Evolutionary conservation across 2,329 filamentous ascomycete species (phyloP).

Genomic region (Lachnum nothofagi): DNA sequence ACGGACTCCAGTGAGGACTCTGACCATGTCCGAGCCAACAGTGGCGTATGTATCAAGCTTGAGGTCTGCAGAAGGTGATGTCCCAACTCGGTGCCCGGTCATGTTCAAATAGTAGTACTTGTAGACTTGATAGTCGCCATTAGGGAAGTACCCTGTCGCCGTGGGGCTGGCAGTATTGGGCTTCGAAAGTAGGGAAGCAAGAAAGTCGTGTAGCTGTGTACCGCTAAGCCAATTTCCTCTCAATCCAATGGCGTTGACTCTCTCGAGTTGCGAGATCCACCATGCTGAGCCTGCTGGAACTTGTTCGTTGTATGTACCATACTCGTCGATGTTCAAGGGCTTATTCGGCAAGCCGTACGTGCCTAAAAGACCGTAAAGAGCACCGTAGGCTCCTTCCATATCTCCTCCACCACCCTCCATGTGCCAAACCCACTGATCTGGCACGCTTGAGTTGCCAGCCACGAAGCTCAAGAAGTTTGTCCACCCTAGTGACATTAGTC

Average conservation of each 20-base stretch:
- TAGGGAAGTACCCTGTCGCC: slow-evolving; percentile 36
- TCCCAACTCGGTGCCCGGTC: slow-evolving; percentile 38
- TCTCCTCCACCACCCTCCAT: slow-evolving; percentile 34
- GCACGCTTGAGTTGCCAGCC: slow-evolving; percentile 35
- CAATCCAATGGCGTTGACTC: slow-evolving; percentile 20
- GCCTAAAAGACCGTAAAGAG: slow-evolving; percentile 27
- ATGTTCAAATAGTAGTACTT: slow-evolving; percentile 43
- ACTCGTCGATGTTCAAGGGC: slow-evolving; percentile 24
- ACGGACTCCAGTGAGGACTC: slow-evolving; percentile 19
- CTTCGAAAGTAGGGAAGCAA: slow-evolving; percentile 23
- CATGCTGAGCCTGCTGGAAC: slow-evolving; percentile 18
- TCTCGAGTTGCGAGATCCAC: slow-evolving; percentile 24
- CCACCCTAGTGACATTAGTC: slow-evolving; percentile 33
- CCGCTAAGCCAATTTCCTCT: slow-evolving; percentile 23
- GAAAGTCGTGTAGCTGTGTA: slow-evolving; percentile 19
- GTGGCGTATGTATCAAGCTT: slow-evolving; percentile 23
- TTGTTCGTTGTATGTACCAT: slow-evolving; percentile 17
- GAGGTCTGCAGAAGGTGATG: slow-evolving; percentile 29
- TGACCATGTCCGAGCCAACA: slow-evolving; percentile 15
- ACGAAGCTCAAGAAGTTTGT: slow-evolving; percentile 35
- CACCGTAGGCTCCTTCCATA: slow-evolving; percentile 28
- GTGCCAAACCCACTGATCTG: slow-evolving; percentile 42
- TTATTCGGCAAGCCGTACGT: slow-evolving; percentile 18
- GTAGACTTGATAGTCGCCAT: slow-evolving; percentile 43
- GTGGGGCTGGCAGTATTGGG: slow-evolving; percentile 13